phyloP scores from a whole-genome alignment of 1,139 yeast genomes.

The Yamadazyma oceani region DNA sequence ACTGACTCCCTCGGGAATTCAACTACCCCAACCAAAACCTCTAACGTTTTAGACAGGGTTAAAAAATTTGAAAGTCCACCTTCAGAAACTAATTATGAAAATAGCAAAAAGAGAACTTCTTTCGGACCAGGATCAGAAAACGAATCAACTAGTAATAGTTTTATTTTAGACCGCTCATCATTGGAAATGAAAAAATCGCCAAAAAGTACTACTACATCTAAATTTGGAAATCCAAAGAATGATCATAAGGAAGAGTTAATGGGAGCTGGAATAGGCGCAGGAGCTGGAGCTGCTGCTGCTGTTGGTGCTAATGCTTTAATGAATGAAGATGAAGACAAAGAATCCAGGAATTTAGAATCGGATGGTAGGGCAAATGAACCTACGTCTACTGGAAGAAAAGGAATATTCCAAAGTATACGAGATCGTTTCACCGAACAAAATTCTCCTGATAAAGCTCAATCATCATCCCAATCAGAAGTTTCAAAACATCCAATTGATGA shows the following conservation, averaged over 20 bases:
- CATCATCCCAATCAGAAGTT: not conserved
- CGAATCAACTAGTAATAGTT: slow-evolving; percentile 17
- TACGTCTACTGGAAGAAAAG: slow-evolving; percentile 19
- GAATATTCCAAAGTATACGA: slow-evolving; percentile 37
- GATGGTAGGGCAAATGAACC: not conserved
- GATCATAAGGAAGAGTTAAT: not conserved
- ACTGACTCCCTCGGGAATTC: slow-evolving; percentile 10
- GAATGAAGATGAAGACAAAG: slow-evolving; percentile 5
- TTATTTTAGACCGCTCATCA: slow-evolving; percentile 19
- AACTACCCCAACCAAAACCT: slow-evolving; percentile 19
- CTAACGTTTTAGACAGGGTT: slow-evolving; percentile 38
- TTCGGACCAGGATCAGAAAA: slow-evolving; percentile 11
- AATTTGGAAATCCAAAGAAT: slow-evolving; percentile 2
- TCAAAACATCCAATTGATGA: not conserved
- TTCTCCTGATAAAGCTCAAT: not conserved
- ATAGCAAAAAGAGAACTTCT: slow-evolving; percentile 7
- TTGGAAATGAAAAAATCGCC: slow-evolving; percentile 19
- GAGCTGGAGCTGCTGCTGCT: slow-evolving; percentile 12
- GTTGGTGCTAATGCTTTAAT: slow-evolving; percentile 6
- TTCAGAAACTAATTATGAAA: slow-evolving; percentile 9
- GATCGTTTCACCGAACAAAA: slow-evolving; percentile 24
- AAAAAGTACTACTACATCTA: not conserved
- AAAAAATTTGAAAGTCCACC: slow-evolving; percentile 38
- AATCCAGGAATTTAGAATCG: too few relatives aligned
- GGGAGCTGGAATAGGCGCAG: slow-evolving; percentile 13